phyloP scores from a whole-genome alignment of 78 protist genomes.

The Polysphondylium violaceum region DNA sequence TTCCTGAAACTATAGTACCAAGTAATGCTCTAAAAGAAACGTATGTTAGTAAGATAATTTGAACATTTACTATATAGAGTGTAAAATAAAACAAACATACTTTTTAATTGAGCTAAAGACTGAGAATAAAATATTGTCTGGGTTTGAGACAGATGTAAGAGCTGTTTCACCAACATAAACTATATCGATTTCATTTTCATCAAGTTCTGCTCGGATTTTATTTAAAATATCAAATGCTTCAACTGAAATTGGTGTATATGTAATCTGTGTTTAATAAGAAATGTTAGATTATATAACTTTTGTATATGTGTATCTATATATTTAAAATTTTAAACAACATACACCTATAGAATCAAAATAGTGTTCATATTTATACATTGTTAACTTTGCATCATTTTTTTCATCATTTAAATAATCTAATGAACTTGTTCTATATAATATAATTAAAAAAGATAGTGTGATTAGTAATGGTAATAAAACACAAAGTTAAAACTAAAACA shows the following conservation, averaged over 20 bases:
- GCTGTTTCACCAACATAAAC: slow-evolving; percentile 52
- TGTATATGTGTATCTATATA: too few species aligned
- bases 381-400: slow-evolving; percentile 59
- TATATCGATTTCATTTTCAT: slow-evolving; percentile 71
- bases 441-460: not conserved
- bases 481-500: not conserved
- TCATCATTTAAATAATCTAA: slow-evolving; percentile 73
- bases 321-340: not conserved
- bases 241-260: slow-evolving; percentile 24
- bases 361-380: slow-evolving; percentile 61
- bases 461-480: not conserved
- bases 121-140: slow-evolving; percentile 50
- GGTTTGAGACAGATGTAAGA: slow-evolving; percentile 14
- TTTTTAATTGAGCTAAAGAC: slow-evolving; percentile 35
- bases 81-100: not conserved
- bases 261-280: slow-evolving; percentile 16
- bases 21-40: slow-evolving; percentile 4
- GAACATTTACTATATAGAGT: not conserved
- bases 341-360: slow-evolving; percentile 49
- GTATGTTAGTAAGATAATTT: not conserved
- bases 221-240: slow-evolving; percentile 27
- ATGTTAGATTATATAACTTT: not conserved
- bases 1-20: slow-evolving; percentile 44
- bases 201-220: slow-evolving; percentile 15
- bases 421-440: slow-evolving; percentile 37